Base-by-base conservation (phyloP, 352 stramenopile genomes). In the Blastocystis sp. region DNA sequence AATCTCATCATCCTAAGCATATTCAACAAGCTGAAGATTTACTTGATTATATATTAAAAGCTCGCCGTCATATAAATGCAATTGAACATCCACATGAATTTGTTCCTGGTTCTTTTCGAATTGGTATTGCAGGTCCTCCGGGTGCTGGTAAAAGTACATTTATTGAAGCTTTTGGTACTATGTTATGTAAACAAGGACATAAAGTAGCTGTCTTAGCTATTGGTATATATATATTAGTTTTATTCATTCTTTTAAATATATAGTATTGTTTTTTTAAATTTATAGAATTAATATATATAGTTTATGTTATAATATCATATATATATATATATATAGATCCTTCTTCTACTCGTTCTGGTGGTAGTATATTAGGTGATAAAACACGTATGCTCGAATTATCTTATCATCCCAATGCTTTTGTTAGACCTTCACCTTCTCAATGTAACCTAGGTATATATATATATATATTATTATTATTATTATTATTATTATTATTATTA, bases 341-440 rank as follows among this genome's bases (percentile, higher is more conserved):
- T 33, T 93, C 84, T n/a, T 94, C 83, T 1, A 80, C 77, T 32
- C 69, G 83, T 21, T 91, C 82, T 4, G 87, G 89, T 9, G 89
- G 88, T 9, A 94, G 82, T 23, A 94, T 97, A 52, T 72, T 97
- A 2, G 88, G 90, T 16, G 90, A 97, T 70, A 95, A 95, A 66
- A 97, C 90, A 0, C 77, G 90, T 36, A 97, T 96, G 90, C 77
- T 78, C 18, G 67, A 92, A 48, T 72, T 97, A 27, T 86, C 80
- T 1, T 80, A 85, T 44, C 72, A 93, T 44, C 77, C 77, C 42
- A 79, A 83, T 49, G 81, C 83, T 10, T 94, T 92, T 54, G 79
- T 94, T 42, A 81, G 84, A 11, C 82, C 82, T 33, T 92, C 81
- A 40, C 84, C 84, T 16, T 83, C 83, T 10, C 69, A 79, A 13